Evolutionary conservation across 2,329 filamentous ascomycete genomes (phyloP).

Genomic region (Calycina herbarum): DNA sequence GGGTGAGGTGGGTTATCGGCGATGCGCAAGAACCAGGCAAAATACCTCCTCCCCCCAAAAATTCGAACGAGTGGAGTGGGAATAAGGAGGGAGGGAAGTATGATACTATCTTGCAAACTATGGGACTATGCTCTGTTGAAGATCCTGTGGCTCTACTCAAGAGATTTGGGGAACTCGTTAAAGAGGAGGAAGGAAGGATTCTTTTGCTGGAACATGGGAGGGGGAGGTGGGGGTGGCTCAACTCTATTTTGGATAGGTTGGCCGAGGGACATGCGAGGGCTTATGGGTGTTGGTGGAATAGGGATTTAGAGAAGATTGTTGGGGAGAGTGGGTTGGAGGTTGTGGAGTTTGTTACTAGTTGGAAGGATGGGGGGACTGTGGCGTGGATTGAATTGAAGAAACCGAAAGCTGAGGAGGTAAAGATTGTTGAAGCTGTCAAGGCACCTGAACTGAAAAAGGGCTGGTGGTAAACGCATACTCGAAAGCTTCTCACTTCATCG

Average conservation of each 20-base stretch:
- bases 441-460: neutral
- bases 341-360: constrained; percentile 48
- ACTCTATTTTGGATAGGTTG: constrained; percentile 55
- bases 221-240: constrained; percentile 54
- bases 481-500: neutral
- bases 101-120: constrained; percentile 64
- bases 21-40: constrained; percentile 30
- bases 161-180: constrained; percentile 53
- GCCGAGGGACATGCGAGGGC: constrained; percentile 56
- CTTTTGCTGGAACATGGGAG: constrained; percentile 63
- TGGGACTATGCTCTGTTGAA: constrained; percentile 62
- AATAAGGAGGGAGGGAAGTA: constrained; percentile 42
- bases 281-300: constrained; percentile 70
- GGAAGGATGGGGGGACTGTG: constrained; percentile 56
- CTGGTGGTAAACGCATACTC: neutral
- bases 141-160: constrained; percentile 55
- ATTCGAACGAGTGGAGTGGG: constrained; percentile 28
- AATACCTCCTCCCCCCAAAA: constrained; percentile 32
- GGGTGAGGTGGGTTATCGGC: constrained; percentile 42
- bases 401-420: constrained; percentile 16
- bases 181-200: constrained; percentile 58
- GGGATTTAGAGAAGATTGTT: constrained; percentile 58
- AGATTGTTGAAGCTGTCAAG: neutral
- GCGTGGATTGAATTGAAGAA: constrained; percentile 56
- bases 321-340: constrained; percentile 58